These are phyloP conservation scores for Trichoderma afroharzianum DNA, from an alignment of 2,329 filamentous ascomycete genomes.

Conservation along the genomic window DNA sequence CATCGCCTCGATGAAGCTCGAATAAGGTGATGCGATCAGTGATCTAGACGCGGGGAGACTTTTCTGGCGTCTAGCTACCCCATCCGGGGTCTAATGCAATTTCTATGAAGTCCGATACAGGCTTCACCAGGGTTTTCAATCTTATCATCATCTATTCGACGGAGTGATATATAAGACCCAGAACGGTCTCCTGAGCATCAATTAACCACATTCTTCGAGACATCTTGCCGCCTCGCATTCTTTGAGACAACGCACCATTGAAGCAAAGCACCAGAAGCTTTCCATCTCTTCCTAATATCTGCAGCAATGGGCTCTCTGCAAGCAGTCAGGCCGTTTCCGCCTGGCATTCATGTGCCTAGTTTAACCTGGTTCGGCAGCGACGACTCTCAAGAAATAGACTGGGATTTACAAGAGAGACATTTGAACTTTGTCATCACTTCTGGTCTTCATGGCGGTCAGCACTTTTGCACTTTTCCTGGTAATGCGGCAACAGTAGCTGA, in stretches of 20 bases:
- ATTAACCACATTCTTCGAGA: background rate
- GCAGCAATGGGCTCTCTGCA: conserved; percentile 31
- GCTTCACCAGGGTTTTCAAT: no score
- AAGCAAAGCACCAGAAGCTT: no score
- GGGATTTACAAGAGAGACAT: conserved; percentile 51
- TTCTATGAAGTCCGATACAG: background rate
- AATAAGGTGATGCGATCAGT: background rate
- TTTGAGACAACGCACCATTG: background rate
- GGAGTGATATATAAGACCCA: background rate
- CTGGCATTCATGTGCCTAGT: conserved; percentile 54
- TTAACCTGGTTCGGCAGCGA: conserved; percentile 53
- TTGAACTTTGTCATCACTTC: conserved; percentile 40
- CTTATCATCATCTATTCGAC: background rate
- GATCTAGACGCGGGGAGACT: no score
- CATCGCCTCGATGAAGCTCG: background rate
- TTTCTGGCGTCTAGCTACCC: background rate
- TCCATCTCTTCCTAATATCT: background rate
- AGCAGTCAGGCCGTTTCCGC: conserved; percentile 29
- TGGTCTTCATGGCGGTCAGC: conserved; percentile 47
- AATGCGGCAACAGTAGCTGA: conserved; percentile 13
- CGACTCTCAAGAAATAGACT: conserved; percentile 51
- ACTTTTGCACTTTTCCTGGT: conserved; percentile 1
- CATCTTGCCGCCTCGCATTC: no score
- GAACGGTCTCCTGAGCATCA: background rate
- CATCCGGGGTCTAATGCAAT: background rate